Percentiles rank a stretch among this genome's conserved stretches.
Evolutionary conservation across 768 basidiomycete species (phyloP).

Genomic region (Serendipita sp.): DNA sequence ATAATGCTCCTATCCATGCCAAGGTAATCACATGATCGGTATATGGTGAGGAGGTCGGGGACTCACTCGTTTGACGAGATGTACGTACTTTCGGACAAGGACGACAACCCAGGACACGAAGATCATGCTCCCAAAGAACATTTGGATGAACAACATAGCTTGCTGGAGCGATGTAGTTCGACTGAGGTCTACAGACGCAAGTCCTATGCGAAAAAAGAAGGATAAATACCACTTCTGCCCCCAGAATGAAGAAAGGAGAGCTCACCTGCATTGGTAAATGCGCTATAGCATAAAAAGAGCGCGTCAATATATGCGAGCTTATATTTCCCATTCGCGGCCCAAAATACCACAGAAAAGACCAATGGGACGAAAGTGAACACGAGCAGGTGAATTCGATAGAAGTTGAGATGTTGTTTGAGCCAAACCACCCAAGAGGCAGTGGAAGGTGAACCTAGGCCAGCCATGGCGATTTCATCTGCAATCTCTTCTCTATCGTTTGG

Average conservation of each 20-base stretch:
- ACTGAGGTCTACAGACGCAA: slow-evolving; percentile 53
- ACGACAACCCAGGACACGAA: not conserved
- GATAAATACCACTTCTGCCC: no score
- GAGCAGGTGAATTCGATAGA: slow-evolving; percentile 25
- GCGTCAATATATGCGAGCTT: not conserved
- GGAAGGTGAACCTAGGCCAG: no score
- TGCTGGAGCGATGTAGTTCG: slow-evolving; percentile 28
- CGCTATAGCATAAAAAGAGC: not conserved
- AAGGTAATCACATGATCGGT: not conserved
- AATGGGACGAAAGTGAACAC: not conserved
- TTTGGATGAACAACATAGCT: not conserved
- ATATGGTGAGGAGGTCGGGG: no score
- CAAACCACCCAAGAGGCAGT: not conserved
- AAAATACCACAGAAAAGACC: not conserved
- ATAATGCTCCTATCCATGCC: not conserved
- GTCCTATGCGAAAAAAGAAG: slow-evolving; percentile 21
- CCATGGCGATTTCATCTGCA: no score
- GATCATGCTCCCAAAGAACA: not conserved
- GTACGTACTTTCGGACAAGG: not conserved
- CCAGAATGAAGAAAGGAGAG: not conserved
- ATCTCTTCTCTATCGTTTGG: no score
- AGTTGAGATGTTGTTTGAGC: slow-evolving; percentile 23
- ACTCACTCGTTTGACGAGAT: not conserved
- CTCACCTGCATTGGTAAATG: not conserved
- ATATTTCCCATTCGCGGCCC: not conserved